These are phyloP conservation scores for Annulohypoxylon nitens DNA, from an alignment of 495 filamentous ascomycete genomes.

Conservation along the genomic window DNA sequence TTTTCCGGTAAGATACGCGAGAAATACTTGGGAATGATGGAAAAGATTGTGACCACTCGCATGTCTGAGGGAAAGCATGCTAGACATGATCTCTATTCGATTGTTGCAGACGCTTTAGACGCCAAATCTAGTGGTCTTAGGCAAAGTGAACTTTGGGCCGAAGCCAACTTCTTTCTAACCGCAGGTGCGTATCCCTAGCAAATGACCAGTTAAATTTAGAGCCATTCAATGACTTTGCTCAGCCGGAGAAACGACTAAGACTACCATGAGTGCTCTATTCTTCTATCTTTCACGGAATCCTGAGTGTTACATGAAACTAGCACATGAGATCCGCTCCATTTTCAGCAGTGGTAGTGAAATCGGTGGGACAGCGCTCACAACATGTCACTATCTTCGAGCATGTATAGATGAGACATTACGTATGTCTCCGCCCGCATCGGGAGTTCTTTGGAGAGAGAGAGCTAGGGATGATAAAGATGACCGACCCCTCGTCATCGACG, in stretches of 20 bases:
- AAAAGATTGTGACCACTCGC: slow-evolving; percentile 36
- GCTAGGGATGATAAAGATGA: slow-evolving; percentile 30
- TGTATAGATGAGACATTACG: slow-evolving; percentile 73
- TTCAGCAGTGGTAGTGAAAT: slow-evolving; percentile 58
- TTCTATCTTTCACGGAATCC: slow-evolving; percentile 52
- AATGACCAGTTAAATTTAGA: not conserved
- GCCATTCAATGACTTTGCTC: no score
- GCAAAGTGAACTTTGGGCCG: slow-evolving; percentile 36
- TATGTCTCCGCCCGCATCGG: slow-evolving; percentile 65
- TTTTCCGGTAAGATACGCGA: no score
- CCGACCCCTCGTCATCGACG: slow-evolving; percentile 65
- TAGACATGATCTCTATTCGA: slow-evolving; percentile 41
- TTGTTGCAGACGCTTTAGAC: slow-evolving; percentile 59
- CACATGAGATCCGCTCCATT: slow-evolving; percentile 53
- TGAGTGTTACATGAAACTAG: slow-evolving; percentile 55
- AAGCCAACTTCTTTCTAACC: slow-evolving; percentile 36
- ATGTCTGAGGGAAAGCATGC: slow-evolving; percentile 23
- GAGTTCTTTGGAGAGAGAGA: slow-evolving; percentile 59
- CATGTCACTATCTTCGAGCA: slow-evolving; percentile 59
- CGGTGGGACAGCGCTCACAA: slow-evolving; percentile 57
- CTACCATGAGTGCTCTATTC: slow-evolving; percentile 19
- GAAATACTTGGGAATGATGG: slow-evolving; percentile 2
- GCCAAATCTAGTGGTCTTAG: not conserved
- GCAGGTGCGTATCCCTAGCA: slow-evolving; percentile 27
- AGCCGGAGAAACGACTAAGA: slow-evolving; percentile 32